Percentiles rank a stretch among this genome's conserved stretches.
These are phyloP conservation scores for Vittaforma corneae DNA, from an alignment of 371 early-diverging fungal species.

Conservation along the genomic window DNA sequence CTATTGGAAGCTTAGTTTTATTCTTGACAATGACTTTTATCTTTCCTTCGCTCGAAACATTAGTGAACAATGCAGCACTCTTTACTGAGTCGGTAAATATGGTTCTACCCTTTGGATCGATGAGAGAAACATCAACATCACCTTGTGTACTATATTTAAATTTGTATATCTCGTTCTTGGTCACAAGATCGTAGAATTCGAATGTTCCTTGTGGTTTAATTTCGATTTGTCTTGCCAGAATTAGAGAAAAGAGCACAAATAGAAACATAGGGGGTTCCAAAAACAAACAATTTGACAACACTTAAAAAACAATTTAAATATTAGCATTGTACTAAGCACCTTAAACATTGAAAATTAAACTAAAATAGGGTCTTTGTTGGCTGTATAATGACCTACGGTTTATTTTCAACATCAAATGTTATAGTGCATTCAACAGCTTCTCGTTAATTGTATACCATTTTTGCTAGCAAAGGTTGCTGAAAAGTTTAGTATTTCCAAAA, in stretches of 20 bases:
- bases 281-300: too few species aligned
- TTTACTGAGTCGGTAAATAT: not conserved
- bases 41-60: not conserved
- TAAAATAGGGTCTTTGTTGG: too few species aligned
- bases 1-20: conserved; percentile 2
- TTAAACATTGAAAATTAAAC: too few species aligned
- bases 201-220: conserved; percentile 29
- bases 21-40: conserved; percentile 34
- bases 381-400: too few species aligned
- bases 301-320: too few species aligned
- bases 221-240: conserved; percentile 27
- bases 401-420: too few species aligned
- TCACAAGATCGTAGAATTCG: conserved; percentile 30
- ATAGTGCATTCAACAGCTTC: too few species aligned
- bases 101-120: conserved; percentile 7
- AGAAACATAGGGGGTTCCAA: not conserved
- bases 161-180: conserved; percentile 13
- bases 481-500: too few species aligned
- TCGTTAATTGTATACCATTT: too few species aligned
- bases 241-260: conserved; percentile 5
- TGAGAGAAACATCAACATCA: not conserved
- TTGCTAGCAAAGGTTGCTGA: too few species aligned
- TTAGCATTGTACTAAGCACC: too few species aligned
- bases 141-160: conserved; percentile 32
- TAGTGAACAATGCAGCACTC: conserved; percentile 16